Conservation (phyloP, 2,329 filamentous ascomycete species). For the Microcera coccophila region DNA sequence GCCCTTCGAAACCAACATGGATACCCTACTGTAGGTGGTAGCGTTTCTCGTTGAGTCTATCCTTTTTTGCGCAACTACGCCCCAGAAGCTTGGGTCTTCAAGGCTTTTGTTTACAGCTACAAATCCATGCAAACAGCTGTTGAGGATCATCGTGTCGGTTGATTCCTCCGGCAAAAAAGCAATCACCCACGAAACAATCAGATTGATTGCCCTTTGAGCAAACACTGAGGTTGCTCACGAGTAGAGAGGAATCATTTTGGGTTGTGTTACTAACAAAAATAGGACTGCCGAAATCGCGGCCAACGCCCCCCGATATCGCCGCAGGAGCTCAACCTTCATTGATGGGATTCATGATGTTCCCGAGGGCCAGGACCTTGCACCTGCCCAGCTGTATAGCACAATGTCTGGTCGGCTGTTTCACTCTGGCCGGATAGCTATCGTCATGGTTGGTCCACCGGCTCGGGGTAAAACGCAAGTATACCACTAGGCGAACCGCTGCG, state of each 20-base stretch:
- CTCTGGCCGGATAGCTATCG: slow-evolving; percentile 93
- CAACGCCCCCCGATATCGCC: slow-evolving; percentile 82
- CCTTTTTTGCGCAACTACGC: no score
- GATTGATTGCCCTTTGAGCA: no score
- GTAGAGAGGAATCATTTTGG: no score
- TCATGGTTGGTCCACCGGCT: slow-evolving; percentile 91
- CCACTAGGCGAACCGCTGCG: neutral
- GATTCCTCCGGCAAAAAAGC: no score
- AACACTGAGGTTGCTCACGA: no score
- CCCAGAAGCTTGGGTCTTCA: no score
- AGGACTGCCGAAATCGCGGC: slow-evolving; percentile 90
- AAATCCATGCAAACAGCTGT: no score
- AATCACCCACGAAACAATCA: no score
- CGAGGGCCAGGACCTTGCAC: slow-evolving; percentile 77
- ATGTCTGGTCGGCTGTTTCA: slow-evolving; percentile 97
- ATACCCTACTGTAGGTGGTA: slow-evolving; percentile 57
- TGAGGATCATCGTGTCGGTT: no score
- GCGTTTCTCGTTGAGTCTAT: no score
- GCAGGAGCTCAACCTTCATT: slow-evolving; percentile 92
- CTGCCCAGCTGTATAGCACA: slow-evolving; percentile 95
- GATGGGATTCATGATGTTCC: slow-evolving; percentile 94
- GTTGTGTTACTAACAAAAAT: slow-evolving; percentile 18
- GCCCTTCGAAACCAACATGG: slow-evolving; percentile 41
- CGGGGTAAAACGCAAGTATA: slow-evolving; percentile 81
- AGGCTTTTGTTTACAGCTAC: no score